A percentile compares a stretch with the other conserved stretches of the same genome.
Conservation (phyloP, 2,329 filamentous ascomycete species). For the Thielaviopsis punctulata region DNA sequence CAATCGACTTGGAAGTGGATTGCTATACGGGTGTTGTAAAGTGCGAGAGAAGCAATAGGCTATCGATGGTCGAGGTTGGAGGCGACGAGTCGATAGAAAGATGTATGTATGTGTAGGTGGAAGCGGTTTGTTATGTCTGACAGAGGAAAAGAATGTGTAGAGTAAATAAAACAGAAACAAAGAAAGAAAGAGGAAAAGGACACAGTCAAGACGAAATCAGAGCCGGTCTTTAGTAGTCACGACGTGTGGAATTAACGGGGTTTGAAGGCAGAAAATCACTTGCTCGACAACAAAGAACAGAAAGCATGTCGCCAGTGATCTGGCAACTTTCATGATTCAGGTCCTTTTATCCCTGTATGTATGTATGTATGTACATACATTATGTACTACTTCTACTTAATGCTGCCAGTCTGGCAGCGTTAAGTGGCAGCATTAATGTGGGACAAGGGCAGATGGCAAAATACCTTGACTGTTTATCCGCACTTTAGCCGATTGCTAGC, state of each 20-base stretch:
- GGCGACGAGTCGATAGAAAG: too few species aligned
- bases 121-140: too few species aligned
- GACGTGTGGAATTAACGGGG: neutral
- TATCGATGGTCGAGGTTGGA: neutral
- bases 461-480: neutral
- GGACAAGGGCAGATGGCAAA: neutral
- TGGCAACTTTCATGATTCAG: slow-evolving; percentile 5
- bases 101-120: too few species aligned
- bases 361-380: too few species aligned
- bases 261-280: neutral
- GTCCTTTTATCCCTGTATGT: neutral
- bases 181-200: neutral
- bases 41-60: too few species aligned
- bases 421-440: neutral
- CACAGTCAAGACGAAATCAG: neutral
- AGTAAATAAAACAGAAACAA: neutral
- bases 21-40: too few species aligned
- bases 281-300: neutral
- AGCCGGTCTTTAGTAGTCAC: neutral
- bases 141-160: neutral
- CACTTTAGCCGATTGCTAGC: neutral
- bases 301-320: neutral
- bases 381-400: neutral
- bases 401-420: neutral
- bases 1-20: too few species aligned